Conservation (phyloP, 73 alveolate species). For the Tetrahymena thermophila region DNA sequence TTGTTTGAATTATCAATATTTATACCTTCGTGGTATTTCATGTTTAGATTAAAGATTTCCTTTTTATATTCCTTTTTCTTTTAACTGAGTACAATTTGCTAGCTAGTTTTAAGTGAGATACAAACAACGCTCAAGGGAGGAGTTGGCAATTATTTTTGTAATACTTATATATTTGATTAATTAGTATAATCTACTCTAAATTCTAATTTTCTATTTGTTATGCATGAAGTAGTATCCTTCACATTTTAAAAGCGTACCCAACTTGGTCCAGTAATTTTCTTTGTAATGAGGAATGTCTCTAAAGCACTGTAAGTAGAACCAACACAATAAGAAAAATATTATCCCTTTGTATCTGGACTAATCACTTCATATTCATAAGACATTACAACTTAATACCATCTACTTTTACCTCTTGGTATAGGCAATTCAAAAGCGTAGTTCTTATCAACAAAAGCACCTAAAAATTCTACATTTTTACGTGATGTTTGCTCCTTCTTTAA, state of each 20-base stretch:
- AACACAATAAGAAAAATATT: constrained; percentile 72
- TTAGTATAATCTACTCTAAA: constrained; percentile 62
- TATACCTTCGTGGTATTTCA: constrained; percentile 39
- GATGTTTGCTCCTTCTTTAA: neutral
- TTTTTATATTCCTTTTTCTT: constrained; percentile 52
- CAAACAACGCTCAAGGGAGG: constrained; percentile 82
- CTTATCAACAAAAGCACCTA: constrained; percentile 56
- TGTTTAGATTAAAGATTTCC: constrained; percentile 51
- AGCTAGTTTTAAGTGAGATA: constrained; percentile 57
- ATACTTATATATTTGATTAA: constrained; percentile 56
- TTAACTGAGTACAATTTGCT: constrained; percentile 39
- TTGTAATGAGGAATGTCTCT: constrained; percentile 79
- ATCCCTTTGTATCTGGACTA: constrained; percentile 54
- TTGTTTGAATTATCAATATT: constrained; percentile 51
- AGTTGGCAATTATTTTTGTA: constrained; percentile 48
- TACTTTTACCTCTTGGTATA: constrained; percentile 48
- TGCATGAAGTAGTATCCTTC: constrained; percentile 16
- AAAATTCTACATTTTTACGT: constrained; percentile 41
- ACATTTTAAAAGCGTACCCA: constrained; percentile 85
- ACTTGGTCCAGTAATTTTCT: constrained; percentile 92
- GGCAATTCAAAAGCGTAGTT: constrained; percentile 93
- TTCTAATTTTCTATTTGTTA: constrained; percentile 37
- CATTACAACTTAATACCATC: constrained; percentile 71
- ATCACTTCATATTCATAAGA: constrained; percentile 62
- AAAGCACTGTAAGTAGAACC: constrained; percentile 69